These are phyloP conservation scores for Phytophthora pseudosyringae DNA, from an alignment of 352 stramenopile species.

Conservation along the genomic window DNA sequence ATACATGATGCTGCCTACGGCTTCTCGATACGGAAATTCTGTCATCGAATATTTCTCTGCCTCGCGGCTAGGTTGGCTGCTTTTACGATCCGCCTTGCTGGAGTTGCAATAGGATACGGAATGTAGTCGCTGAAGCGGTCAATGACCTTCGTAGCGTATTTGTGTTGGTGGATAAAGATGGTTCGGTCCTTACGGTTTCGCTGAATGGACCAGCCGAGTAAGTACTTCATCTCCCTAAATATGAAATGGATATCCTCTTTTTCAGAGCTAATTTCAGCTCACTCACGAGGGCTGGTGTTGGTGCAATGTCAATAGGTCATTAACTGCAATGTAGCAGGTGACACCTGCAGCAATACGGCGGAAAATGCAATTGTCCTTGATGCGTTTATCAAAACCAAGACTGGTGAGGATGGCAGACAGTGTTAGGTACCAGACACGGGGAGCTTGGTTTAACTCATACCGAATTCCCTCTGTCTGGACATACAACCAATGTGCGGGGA, in stretches of 20 bases:
- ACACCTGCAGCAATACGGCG: not conserved
- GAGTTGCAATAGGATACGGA: not conserved
- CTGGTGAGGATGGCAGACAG: not conserved
- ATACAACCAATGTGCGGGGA: too few relatives aligned
- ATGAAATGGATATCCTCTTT: conserved; percentile 8
- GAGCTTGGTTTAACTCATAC: too few relatives aligned
- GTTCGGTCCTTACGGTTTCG: conserved; percentile 23
- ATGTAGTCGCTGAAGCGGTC: too few relatives aligned
- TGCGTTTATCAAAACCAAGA: not conserved
- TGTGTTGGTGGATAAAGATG: conserved; percentile 16
- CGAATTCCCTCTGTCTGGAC: too few relatives aligned
- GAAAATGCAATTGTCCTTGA: not conserved
- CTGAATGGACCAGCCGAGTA: conserved; percentile 23
- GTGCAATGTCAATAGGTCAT: conserved; percentile 1
- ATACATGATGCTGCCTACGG: conserved; percentile 1
- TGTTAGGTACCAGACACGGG: too few relatives aligned
- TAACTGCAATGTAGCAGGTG: not conserved
- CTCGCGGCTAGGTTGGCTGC: not conserved
- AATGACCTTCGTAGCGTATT: too few relatives aligned
- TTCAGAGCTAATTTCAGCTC: conserved; percentile 13
- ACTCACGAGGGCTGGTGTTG: conserved; percentile 3
- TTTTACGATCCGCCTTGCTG: not conserved
- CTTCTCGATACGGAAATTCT: not conserved
- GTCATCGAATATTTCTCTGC: conserved; percentile 6
- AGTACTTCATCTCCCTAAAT: too few relatives aligned